These are phyloP conservation scores for Nitzschia sp. DNA, from an alignment of 108 stramenopile genomes.

Conservation along the genomic window DNA sequence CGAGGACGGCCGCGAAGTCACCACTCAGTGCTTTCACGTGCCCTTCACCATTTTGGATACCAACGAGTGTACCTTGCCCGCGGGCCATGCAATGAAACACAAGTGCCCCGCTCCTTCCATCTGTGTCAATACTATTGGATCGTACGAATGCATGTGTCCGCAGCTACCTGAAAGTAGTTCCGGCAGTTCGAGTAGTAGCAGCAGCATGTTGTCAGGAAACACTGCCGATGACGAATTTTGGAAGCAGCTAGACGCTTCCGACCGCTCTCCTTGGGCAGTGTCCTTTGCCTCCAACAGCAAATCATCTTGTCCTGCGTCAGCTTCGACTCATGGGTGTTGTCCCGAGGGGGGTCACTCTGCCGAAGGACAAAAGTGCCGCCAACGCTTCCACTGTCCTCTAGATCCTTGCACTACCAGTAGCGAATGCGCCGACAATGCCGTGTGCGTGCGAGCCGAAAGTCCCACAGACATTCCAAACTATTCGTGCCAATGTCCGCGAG, in stretches of 20 bases:
- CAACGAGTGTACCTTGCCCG: slow-evolving; percentile 81
- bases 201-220: not conserved
- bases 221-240: slow-evolving; percentile 44
- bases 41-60: slow-evolving; percentile 88
- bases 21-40: slow-evolving; percentile 83
- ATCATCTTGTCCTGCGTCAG: slow-evolving; percentile 52
- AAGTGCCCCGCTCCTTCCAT: slow-evolving; percentile 61
- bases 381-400: slow-evolving; percentile 61
- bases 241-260: slow-evolving; percentile 16
- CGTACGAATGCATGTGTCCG: slow-evolving; percentile 91
- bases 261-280: slow-evolving; percentile 68
- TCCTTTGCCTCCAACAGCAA: slow-evolving; percentile 40
- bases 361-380: slow-evolving; percentile 62
- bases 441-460: slow-evolving; percentile 53
- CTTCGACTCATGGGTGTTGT: slow-evolving; percentile 67
- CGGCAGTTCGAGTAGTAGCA: not conserved
- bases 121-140: slow-evolving; percentile 89
- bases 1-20: slow-evolving; percentile 50
- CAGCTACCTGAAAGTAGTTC: not conserved
- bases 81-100: slow-evolving; percentile 73
- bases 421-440: slow-evolving; percentile 63
- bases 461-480: slow-evolving; percentile 53
- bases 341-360: slow-evolving; percentile 40
- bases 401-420: slow-evolving; percentile 54
- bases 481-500: slow-evolving; percentile 67